phyloP scores from a whole-genome alignment of 164 flowering plant genomes.

The Annona squamosa region DNA sequence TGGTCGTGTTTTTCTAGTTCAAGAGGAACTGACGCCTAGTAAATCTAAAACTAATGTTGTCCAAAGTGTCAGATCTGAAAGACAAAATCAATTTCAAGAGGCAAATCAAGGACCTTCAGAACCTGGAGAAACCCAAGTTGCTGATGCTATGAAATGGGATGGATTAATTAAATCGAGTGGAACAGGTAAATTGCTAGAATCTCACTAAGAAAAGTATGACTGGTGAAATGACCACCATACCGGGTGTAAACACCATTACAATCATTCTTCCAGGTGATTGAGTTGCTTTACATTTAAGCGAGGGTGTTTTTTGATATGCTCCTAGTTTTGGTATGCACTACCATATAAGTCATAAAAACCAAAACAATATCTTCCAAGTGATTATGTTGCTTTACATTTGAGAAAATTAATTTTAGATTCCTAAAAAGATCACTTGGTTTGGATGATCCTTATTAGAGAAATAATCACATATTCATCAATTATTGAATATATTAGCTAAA shows the following conservation, averaged over 20 bases:
- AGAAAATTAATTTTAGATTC: too few relatives aligned
- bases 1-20: neutral
- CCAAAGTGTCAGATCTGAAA: neutral
- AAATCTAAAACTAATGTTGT: constrained; percentile 1
- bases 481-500: too few relatives aligned
- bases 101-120: constrained; percentile 2
- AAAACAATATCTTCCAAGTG: too few relatives aligned
- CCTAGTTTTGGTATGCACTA: neutral
- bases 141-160: neutral
- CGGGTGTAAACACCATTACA: neutral
- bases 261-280: neutral
- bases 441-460: too few relatives aligned
- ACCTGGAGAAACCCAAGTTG: constrained; percentile 3
- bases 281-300: neutral
- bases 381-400: too few relatives aligned
- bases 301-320: neutral
- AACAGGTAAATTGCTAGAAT: constrained; percentile 1
- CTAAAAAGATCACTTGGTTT: too few relatives aligned
- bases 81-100: neutral
- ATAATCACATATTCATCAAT: too few relatives aligned
- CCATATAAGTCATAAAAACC: too few relatives aligned
- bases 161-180: constrained; percentile 2
- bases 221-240: neutral
- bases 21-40: neutral
- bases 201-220: neutral